These are phyloP conservation scores for Ogataea trehaloabstinens DNA, from an alignment of 805 yeast genomes.

Conservation along the genomic window DNA sequence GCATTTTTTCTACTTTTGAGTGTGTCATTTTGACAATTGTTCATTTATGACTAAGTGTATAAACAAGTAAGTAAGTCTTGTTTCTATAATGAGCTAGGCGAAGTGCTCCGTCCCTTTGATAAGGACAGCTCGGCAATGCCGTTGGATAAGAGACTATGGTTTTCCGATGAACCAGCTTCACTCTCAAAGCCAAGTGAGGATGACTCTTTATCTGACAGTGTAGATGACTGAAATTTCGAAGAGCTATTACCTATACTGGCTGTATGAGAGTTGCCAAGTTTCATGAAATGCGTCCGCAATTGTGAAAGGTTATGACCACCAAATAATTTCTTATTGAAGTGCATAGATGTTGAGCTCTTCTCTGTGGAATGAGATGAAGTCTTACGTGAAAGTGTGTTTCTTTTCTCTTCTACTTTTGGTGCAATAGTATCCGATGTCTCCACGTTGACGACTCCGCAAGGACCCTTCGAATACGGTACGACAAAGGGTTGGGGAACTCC, in stretches of 20 bases:
- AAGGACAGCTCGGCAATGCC: too few relatives aligned
- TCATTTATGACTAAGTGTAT: too few relatives aligned
- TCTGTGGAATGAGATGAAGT: not conserved
- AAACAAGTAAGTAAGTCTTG: too few relatives aligned
- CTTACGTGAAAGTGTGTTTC: not conserved
- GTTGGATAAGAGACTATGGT: too few relatives aligned
- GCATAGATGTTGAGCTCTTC: not conserved
- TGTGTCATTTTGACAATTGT: too few relatives aligned
- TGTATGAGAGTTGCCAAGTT: not conserved
- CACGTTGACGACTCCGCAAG: slow-evolving; percentile 14
- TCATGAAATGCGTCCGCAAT: not conserved
- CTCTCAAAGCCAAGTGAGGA: too few relatives aligned
- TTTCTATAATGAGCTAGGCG: too few relatives aligned
- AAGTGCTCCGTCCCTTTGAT: too few relatives aligned
- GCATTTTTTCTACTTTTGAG: too few relatives aligned
- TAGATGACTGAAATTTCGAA: not conserved
- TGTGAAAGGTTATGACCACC: not conserved
- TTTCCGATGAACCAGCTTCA: too few relatives aligned
- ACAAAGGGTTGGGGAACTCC: slow-evolving; percentile 10
- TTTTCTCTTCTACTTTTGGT: not conserved
- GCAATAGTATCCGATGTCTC: not conserved
- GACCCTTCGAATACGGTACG: slow-evolving; percentile 6
- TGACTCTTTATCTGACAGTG: not conserved
- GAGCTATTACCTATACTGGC: not conserved
- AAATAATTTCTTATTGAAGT: not conserved